These are phyloP conservation scores for Colletotrichum sp. DNA, from an alignment of 2,329 filamentous ascomycete genomes.

Conservation along the genomic window DNA sequence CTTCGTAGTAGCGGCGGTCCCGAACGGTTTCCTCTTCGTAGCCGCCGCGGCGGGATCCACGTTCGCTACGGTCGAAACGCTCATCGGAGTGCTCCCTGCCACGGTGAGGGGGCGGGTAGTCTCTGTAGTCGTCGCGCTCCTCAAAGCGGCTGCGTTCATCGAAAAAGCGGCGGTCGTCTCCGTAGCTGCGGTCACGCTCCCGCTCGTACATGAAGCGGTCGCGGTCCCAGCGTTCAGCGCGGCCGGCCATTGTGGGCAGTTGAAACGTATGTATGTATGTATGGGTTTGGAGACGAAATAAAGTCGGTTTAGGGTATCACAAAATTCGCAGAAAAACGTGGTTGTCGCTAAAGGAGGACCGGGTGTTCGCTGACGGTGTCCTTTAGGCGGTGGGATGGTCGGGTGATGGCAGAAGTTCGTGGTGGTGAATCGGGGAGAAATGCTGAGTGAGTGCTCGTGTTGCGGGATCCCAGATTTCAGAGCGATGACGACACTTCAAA, in stretches of 20 bases:
- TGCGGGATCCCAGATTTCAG: constrained; percentile 11
- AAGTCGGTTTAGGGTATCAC: constrained; percentile 7
- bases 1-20: constrained; percentile 61
- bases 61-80: constrained; percentile 47
- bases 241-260: constrained; percentile 28
- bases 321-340: background rate
- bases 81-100: constrained; percentile 54
- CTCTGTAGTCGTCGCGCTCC: constrained; percentile 20
- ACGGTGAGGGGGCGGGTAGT: constrained; percentile 31
- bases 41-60: constrained; percentile 30
- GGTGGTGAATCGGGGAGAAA: background rate
- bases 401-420: constrained; percentile 10
- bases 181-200: constrained; percentile 49
- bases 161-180: constrained; percentile 52
- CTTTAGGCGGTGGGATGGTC: background rate
- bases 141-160: constrained; percentile 40
- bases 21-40: constrained; percentile 52
- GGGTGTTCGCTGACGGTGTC: background rate
- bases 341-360: background rate
- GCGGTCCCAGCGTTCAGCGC: constrained; percentile 56
- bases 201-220: constrained; percentile 53
- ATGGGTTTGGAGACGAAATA: background rate
- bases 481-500: constrained; percentile 16
- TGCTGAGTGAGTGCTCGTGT: background rate
- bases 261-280: constrained; percentile 1